Evolutionary conservation across 2,329 filamentous ascomycete species (phyloP).

Genomic region (Myriangium duriaei): DNA sequence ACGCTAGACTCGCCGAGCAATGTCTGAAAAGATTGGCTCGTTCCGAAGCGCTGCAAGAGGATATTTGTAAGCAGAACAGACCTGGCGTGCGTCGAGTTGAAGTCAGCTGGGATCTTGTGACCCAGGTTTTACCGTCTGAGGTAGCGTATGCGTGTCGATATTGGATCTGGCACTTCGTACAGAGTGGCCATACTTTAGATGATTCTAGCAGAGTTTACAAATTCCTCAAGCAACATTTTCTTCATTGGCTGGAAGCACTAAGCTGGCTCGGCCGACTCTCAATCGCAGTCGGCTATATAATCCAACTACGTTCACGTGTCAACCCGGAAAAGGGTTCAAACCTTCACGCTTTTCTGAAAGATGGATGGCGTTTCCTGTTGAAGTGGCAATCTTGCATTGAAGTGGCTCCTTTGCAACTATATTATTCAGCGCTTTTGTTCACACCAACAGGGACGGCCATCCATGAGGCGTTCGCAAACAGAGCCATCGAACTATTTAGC

Average conservation of each 20-base stretch:
- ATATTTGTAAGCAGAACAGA: not conserved
- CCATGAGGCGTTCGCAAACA: no score
- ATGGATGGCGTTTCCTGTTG: not conserved
- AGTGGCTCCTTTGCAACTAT: not conserved
- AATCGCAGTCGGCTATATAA: not conserved
- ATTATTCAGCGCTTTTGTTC: not conserved
- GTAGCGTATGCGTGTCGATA: not conserved
- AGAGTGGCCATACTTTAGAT: not conserved
- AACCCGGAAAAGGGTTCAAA: not conserved
- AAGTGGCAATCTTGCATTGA: not conserved
- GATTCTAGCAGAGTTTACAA: not conserved
- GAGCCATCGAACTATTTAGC: not conserved
- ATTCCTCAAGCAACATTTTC: constrained; percentile 1
- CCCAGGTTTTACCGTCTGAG: not conserved
- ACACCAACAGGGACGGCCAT: no score
- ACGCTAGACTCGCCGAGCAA: not conserved
- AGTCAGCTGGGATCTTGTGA: not conserved
- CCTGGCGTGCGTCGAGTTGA: not conserved
- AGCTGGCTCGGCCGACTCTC: not conserved
- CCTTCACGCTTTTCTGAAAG: not conserved
- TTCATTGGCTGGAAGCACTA: constrained; percentile 1
- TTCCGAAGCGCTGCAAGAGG: not conserved
- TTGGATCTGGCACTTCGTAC: not conserved
- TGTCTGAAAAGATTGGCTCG: not conserved
- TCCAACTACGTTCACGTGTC: not conserved